Base-by-base conservation (phyloP, 257 asterid species). In the Haberlea rhodopensis region DNA sequence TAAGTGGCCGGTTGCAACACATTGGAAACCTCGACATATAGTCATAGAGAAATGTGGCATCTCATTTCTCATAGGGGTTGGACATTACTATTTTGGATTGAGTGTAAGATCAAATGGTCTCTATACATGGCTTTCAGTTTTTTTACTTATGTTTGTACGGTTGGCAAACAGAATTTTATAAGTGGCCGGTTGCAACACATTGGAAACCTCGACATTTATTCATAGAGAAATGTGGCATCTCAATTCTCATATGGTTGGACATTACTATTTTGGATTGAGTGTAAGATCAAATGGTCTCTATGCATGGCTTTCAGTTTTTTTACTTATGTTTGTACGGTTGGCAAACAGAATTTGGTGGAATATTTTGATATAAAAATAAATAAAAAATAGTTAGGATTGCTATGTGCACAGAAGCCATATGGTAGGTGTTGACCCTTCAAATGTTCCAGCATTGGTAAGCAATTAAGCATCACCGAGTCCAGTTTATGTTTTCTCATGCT, bases 1-100 rank as follows among this genome's bases (percentile, higher is more conserved):
- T 63, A 66, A 85, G 92, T 65, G 96, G 96, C 62, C 87, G 88
- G 66, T 11, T 87, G 59, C 96, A n/a, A 91, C 84, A 89, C 98
- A 3, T 51, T 89, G 73, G 65, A 89, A 70, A 89, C 98, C 43
- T 74, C 75, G 25, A 96, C 98, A 1, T 89, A 89, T 81, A 91
- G 98, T 73, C 98, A 91, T 62, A 56, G 7, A 1, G 92, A 85
- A 18, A 6, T 56, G 29, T 52, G 73, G 70, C 97, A 91, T 79
- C 78, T 91, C 29, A 37, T 79, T 25, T 57, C 81, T 20, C 89
- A 91, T 71, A 89, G n/a, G 89, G 96, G 16, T 89, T 20, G 97
- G 95, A 45, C 88, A 89, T 72, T 89, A 84, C 81, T 85, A 85
- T 75, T 88, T 89, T 53, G 98, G 98, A 61, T 65, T 59, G 61